Percentiles rank a stretch among this genome's conserved stretches.
Evolutionary conservation across 1,284 basidiomycete species (phyloP).

Genomic region (Singerocomus rubriflavus): DNA sequence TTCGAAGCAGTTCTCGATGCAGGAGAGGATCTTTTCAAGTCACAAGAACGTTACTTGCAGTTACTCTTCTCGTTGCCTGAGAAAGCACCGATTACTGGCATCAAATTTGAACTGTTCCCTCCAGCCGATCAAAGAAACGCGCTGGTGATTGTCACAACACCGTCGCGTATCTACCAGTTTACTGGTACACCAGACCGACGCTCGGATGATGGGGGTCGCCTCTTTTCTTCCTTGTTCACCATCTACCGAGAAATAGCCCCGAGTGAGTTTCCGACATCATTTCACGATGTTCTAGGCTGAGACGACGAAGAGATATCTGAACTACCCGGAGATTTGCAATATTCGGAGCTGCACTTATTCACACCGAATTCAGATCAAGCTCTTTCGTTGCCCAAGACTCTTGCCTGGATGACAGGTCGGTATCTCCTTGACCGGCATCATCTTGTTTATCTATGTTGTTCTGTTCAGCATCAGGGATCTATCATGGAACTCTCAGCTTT

Average conservation of each 20-base stretch:
- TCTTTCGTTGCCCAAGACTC: constrained; percentile 56
- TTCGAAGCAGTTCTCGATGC: constrained; percentile 86
- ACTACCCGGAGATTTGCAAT: constrained; percentile 70
- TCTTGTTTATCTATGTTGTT: constrained; percentile 8
- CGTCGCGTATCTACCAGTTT: constrained; percentile 90
- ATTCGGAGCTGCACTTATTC: constrained; percentile 79
- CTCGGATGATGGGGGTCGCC: constrained; percentile 71
- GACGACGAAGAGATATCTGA: constrained; percentile 73
- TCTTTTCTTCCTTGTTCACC: constrained; percentile 74
- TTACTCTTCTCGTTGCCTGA: constrained; percentile 79
- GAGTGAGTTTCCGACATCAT: constrained; percentile 51
- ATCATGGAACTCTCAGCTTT: constrained; percentile 76
- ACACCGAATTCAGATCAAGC: constrained; percentile 68
- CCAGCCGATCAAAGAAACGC: constrained; percentile 57
- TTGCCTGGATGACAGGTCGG: constrained; percentile 90
- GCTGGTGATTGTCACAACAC: constrained; percentile 82
- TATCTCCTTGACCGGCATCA: not conserved
- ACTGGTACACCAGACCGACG: constrained; percentile 65
- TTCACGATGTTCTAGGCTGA: constrained; percentile 19
- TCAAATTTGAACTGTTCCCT: constrained; percentile 77
- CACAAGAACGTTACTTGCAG: constrained; percentile 79
- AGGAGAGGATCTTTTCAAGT: constrained; percentile 90
- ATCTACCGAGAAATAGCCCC: constrained; percentile 72
- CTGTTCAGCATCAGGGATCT: constrained; percentile 72
- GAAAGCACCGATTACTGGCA: constrained; percentile 74